Evolutionary conservation across 768 basidiomycete genomes (phyloP), one percentile per base, ranked within the genome.

Genomic region (Mycena capillaripes): DNA sequence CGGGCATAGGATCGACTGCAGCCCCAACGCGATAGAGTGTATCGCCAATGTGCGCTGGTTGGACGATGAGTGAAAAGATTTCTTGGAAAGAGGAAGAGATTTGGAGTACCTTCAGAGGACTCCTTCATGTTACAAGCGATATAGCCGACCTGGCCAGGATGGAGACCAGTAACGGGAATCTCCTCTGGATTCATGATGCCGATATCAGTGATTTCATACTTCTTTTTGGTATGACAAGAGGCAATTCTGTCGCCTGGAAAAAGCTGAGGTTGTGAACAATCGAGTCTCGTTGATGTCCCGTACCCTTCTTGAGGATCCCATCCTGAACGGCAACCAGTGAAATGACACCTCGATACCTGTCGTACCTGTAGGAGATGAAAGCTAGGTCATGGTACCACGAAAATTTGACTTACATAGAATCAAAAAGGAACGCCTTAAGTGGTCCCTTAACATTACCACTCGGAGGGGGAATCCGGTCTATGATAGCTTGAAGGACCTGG

Each of bases 121-220:
- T 98, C 94, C 81, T 98, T 99, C 97, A 99, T 99, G 79, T 97
- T 97, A 81, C 97, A 99, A 1, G 96, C 94, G 67, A 95, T 88
- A 77, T 91, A 97, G 19, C 95, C 95, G 21, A 96, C 95, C 82
- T 96, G 95, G 8, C 95, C 95, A 40, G 93, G 89, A 66, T 88
- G 87, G 55, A 96, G 83, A 65, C 85, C 87, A 14, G 84, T 84
- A 0, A 92, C 93, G 16, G 94, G 87, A n/a, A 92, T 85, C 80
- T 75, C 74, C 44, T 75, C 74, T n/a, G 74, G 74, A 53, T 75
- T 57, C 66, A 75, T 68, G 36, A 75, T 68, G 7, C 74, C 74
- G 25, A 75, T 38, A 7, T 75, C 74, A 7, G 66, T 50, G 62
- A 75, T 46, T 27, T 75, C 74, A 23, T 75, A 75, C 50, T 75